A percentile compares a stretch with the other conserved stretches of the same genome.
These are phyloP conservation scores for Withania somnifera DNA, from an alignment of 305 asterid genomes.

Conservation along the genomic window DNA sequence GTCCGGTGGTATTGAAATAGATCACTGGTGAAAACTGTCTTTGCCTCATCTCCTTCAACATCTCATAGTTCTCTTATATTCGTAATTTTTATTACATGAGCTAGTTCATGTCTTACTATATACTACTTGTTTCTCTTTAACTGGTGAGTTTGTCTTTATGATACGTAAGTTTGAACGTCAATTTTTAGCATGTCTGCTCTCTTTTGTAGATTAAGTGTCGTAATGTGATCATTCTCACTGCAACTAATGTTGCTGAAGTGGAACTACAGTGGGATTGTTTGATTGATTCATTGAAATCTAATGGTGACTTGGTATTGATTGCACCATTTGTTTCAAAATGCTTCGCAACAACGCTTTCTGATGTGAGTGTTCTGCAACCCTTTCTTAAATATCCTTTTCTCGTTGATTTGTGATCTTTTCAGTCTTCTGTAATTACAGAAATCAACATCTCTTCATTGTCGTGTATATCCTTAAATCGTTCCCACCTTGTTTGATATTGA, in stretches of 20 bases:
- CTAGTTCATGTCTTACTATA: neutral
- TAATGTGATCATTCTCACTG: slow-evolving; percentile 62
- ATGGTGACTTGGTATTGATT: slow-evolving; percentile 24
- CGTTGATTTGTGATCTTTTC: neutral
- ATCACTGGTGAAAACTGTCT: neutral
- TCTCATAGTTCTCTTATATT: neutral
- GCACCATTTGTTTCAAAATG: slow-evolving; percentile 52
- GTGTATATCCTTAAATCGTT: neutral
- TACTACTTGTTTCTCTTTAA: neutral
- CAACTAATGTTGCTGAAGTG: slow-evolving; percentile 59
- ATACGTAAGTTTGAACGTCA: neutral
- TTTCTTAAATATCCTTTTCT: neutral
- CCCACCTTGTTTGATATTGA: neutral
- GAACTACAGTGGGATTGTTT: slow-evolving; percentile 70
- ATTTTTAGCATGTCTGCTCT: neutral
- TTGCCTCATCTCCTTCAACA: neutral
- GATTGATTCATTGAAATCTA: slow-evolving; percentile 34
- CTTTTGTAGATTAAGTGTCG: slow-evolving; percentile 63
- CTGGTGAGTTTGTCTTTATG: neutral
- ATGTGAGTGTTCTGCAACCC: slow-evolving; percentile 24
- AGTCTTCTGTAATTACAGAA: neutral
- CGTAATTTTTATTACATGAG: neutral
- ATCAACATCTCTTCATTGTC: neutral
- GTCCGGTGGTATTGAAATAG: neutral
- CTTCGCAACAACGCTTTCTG: slow-evolving; percentile 40